These are phyloP conservation scores for Solanum bukasovii DNA, from an alignment of 257 asterid genomes.

Conservation along the genomic window DNA sequence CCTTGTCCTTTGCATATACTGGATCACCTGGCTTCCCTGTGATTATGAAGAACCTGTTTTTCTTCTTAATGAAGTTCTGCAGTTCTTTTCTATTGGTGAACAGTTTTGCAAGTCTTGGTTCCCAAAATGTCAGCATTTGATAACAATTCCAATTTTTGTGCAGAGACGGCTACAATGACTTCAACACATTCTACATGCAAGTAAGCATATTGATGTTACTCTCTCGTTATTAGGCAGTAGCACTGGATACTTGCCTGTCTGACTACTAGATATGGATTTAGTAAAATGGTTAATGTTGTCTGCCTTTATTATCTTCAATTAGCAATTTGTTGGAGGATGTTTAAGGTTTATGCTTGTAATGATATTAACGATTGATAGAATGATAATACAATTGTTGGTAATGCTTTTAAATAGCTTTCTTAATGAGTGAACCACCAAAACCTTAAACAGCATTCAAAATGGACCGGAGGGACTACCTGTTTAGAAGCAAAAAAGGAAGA, in stretches of 20 bases:
- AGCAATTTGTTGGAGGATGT: neutral
- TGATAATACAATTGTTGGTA: neutral
- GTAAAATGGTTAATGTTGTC: neutral
- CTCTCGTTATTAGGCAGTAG: neutral
- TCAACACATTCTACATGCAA: conserved; percentile 98
- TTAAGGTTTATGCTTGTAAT: neutral
- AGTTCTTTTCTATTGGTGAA: neutral
- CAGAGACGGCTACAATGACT: conserved; percentile 99
- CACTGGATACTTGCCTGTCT: neutral
- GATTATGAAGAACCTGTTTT: neutral
- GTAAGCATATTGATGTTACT: conserved; percentile 40
- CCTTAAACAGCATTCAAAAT: neutral
- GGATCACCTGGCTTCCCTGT: neutral
- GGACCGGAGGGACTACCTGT: neutral
- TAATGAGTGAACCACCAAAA: neutral
- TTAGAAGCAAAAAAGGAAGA: neutral
- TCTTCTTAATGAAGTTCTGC: neutral
- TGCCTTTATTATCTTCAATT: neutral
- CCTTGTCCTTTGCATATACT: neutral
- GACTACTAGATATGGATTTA: neutral
- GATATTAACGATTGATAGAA: neutral
- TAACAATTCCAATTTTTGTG: conserved; percentile 24
- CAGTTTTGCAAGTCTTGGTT: neutral
- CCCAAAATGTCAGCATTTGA: conserved; percentile 5
- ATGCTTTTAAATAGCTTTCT: neutral